phyloP scores from a whole-genome alignment of 106 monocot species.

The Agapanthus africanus region DNA sequence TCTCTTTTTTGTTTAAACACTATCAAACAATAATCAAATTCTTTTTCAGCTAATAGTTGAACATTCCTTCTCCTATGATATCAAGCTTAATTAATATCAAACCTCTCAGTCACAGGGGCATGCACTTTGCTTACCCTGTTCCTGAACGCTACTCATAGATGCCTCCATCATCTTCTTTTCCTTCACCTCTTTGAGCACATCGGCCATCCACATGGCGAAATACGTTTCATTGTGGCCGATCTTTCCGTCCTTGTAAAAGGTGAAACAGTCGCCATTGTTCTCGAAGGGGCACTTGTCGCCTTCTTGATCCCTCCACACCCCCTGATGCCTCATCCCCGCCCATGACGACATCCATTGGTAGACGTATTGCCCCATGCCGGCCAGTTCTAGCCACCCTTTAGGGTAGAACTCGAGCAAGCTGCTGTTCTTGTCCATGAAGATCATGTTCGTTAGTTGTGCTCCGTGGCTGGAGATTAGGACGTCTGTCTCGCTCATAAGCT shows the following conservation, averaged over 20 bases:
- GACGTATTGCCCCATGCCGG: slow-evolving; percentile 64
- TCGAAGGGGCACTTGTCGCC: slow-evolving; percentile 31
- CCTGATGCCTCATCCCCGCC: slow-evolving; percentile 52
- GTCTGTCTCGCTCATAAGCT: slow-evolving; percentile 56
- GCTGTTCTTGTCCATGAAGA: slow-evolving; percentile 76
- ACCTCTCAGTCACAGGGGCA: slow-evolving; percentile 13
- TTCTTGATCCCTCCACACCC: slow-evolving; percentile 44
- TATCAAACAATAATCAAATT: no score
- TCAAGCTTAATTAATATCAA: no score
- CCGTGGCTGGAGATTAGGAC: slow-evolving; percentile 57
- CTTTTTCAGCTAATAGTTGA: no score
- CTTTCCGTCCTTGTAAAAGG: slow-evolving; percentile 40
- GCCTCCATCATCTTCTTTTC: slow-evolving; percentile 17
- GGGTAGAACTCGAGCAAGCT: slow-evolving; percentile 86
- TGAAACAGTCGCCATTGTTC: slow-evolving; percentile 31
- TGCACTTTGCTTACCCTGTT: background rate
- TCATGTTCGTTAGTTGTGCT: slow-evolving; percentile 75
- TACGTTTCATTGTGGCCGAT: slow-evolving; percentile 52
- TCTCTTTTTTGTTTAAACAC: no score
- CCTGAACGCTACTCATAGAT: background rate
- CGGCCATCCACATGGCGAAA: slow-evolving; percentile 41
- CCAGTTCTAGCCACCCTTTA: slow-evolving; percentile 61
- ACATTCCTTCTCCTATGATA: no score
- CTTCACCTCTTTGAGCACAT: slow-evolving; percentile 27
- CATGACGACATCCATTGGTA: slow-evolving; percentile 55